These are phyloP conservation scores for Desmodesmus armatus DNA, from an alignment of 139 green algal species.

Conservation along the genomic window DNA sequence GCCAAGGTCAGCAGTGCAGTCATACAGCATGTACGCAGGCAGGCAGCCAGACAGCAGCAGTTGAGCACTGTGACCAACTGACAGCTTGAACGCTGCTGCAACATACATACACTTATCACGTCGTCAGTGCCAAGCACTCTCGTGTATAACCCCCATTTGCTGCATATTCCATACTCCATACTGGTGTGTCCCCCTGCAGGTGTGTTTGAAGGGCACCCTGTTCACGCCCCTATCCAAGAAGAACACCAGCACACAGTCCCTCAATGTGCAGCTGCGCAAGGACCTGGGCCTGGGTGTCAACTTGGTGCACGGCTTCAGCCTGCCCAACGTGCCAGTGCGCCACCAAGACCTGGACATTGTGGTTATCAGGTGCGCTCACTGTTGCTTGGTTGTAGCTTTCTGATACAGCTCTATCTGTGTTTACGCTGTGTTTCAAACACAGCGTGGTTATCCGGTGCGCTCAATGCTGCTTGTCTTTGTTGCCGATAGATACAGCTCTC, in stretches of 20 bases:
- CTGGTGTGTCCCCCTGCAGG: background rate
- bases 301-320: conserved; percentile 85
- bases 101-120: background rate
- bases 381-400: background rate
- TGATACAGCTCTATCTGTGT: no score
- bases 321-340: conserved; percentile 86
- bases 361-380: conserved; percentile 79
- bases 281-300: conserved; percentile 93
- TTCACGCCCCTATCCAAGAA: conserved; percentile 73
- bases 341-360: conserved; percentile 94
- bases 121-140: background rate
- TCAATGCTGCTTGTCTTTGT: no score
- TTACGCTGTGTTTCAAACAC: no score
- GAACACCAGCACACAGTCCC: conserved; percentile 73
- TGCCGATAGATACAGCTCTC: no score
- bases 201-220: conserved; percentile 84
- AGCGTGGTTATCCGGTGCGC: no score
- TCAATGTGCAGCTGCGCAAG: conserved; percentile 96
- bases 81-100: background rate
- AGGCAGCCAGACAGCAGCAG: background rate
- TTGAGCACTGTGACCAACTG: background rate
- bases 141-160: background rate
- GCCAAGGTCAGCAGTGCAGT: no score
- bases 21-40: background rate
- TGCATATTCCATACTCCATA: background rate